Evolutionary conservation across 106 monocot genomes (phyloP), one percentile per base, ranked within the genome.

Genomic region (Chionographis japonica): DNA sequence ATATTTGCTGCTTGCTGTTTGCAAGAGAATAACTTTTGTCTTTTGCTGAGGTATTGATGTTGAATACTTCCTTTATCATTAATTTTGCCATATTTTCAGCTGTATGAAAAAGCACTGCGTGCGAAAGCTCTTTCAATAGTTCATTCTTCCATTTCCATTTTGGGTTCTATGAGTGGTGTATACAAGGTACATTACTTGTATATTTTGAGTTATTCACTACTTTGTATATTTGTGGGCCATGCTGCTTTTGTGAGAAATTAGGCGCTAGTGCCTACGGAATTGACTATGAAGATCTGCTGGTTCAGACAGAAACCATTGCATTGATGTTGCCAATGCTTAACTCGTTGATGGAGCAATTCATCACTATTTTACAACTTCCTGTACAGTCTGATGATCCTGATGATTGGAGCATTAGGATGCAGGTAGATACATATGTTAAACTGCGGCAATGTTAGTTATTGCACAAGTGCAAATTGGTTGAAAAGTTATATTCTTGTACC

Each of bases 401-500:
- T 83, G 97, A 92, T 52, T 97, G 97, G 97, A 80, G 79, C 80
- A 73, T 97, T 52, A 86, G 76, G 54, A 92, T 92, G 92, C 92
- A 97, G 92, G 97, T 97, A 73, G 11, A 64, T 76, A 11, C 37
- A 7, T 61, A 3, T 56, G 40, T 69, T 69, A 9, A 4, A 17
- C 12, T 63, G 39, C 4, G 43, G 18, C 43, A 51, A 39, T 53
- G 14, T 58, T 40, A 6, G 11, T n/a, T 51, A 6, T 17, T 9
- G 7, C 37, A 35, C 59, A 15, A 13, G 59, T 65, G 4, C 20
- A 16, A 50, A 20, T 18, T 66, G 36, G 58, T 74, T 74, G 59
- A 66, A 39, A 27, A 20, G 37, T 61, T 3, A 52, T 52, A 38
- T 52, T 42, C 8, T 53, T 61, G 4, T 14, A 46, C 61, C 19